Base-by-base conservation (phyloP, 345 rosid species). In the Microcos paniculata region DNA sequence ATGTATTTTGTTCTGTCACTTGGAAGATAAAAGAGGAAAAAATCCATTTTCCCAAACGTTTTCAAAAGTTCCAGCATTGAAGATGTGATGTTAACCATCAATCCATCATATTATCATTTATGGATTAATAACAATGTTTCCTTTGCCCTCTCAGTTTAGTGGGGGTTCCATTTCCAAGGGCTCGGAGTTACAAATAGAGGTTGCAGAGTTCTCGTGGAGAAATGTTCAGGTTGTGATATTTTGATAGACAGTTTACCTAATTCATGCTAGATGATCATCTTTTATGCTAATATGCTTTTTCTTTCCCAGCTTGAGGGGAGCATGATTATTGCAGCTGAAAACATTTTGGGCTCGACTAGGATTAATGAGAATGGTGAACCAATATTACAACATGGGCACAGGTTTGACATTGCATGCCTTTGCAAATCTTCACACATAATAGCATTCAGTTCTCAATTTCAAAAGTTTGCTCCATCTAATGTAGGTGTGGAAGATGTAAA, bases 201-300 rank as follows among this genome's bases (percentile, higher is more conserved):
- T 93, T 75, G 91, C 97, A 52, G 98, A 93, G 82, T 93, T 95
- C 81, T 83, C 83, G 69, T 95, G 98, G 99, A 90, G 86, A 87
- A 87, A 91, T 76, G 93, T 95, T 79, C 82, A 93, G 98, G 98
- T 95, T 78, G 61, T 70, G 16, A 73, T n/a, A 8, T 71, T 55
- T 56, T 14, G 31, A 52, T 68, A 57, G 11, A 61, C 65, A 52
- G 40, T 72, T 72, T 49, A 53, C 49, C 43, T 68, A 62, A 59
- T 56, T 61, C 53, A 49, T 59, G 61, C 31, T 30, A 38, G 40
- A 62, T 63, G 14, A 2, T 72, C 42, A 57, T 58, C 66, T 45
- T 74, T 59, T 68, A 31, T 80, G 69, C 77, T 83, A 51, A 77
- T 52, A 58, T 64, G 81, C 51, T 80, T 75, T 71, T 18, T 42